These are phyloP conservation scores for Saccharomycopsis hybrid DNA, from an alignment of 1,139 yeast genomes.

Conservation along the genomic window DNA sequence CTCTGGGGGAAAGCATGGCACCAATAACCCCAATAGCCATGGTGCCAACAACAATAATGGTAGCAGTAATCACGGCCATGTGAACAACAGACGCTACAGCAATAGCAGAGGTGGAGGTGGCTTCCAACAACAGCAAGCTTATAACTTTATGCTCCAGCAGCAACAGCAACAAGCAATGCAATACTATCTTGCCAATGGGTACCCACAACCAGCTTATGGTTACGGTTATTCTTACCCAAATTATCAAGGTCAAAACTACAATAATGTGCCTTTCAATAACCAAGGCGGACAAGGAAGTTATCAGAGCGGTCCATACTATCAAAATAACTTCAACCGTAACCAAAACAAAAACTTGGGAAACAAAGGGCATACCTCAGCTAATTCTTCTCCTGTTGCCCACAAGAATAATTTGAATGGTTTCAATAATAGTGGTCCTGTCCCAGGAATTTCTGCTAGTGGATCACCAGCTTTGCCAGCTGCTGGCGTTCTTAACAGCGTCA, in stretches of 20 bases:
- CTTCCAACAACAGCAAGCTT: neutral
- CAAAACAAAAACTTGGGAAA: neutral
- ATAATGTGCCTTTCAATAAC: neutral
- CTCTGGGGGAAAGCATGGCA: neutral
- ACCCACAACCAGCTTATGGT: neutral
- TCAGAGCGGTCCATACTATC: neutral
- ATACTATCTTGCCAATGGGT: neutral
- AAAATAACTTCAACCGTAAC: neutral
- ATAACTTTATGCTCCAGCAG: neutral
- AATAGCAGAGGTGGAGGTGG: neutral
- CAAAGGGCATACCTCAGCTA: neutral
- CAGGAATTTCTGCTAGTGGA: too few relatives aligned
- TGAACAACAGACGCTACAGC: neutral
- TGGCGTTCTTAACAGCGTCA: neutral
- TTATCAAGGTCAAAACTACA: neutral
- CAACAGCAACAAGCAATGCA: neutral
- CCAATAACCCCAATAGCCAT: neutral
- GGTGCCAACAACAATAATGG: neutral
- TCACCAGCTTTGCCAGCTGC: neutral
- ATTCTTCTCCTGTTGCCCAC: constrained; percentile 6
- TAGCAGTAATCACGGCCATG: neutral
- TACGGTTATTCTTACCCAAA: neutral
- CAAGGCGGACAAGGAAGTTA: neutral
- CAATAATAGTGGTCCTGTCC: neutral
- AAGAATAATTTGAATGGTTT: constrained; percentile 1